Evolutionary conservation across 768 basidiomycete genomes (phyloP), one percentile per base, ranked within the genome.

Genomic region (Gelatoporia subvermispora): DNA sequence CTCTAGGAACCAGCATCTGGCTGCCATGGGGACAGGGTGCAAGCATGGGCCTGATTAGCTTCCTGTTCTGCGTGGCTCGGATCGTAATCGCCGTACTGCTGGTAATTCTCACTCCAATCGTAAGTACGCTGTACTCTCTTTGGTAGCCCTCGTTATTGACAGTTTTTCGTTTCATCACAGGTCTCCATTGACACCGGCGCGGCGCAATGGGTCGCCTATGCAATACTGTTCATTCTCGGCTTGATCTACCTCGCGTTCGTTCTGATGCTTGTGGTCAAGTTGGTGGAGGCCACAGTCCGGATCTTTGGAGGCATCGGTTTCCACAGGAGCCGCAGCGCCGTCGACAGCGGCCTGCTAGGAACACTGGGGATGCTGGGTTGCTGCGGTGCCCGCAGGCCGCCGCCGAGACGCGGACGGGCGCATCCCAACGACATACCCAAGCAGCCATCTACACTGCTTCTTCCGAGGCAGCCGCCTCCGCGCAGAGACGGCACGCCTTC

Each of bases 1-100:
- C 93, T 4, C 71, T 98, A 49, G 81, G 89, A 22, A 96, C 94
- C 25, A 93, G 89, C 52, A 73, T 95, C 25, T 96, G 92, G 92
- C 77, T 96, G 50, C 94, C 94, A 16, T 99, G 95, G 95, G 92
- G 91, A 24, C 87, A 87, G 45, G 93, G 95, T 1, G 93, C 95
- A 2, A 89, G 92, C 52, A 98, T 98, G 96, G 95, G 94, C 13
- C 74, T 93, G 31, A 85, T 95, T 50, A 93, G 90, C 64, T 97
- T 97, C 73, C 71, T 96, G 60, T 86, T 95, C 59, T 93, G 91
- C 50, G 88, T 95, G 4, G 84, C 88, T 18, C 76, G 95, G 55
- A 94, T 96, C 58, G 84, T 93, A 22, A 79, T 93, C 20, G 88
- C 90, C 2, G 93, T 97, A 13, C 68, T 99, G 28, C 72, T 97